A percentile compares a stretch with the other conserved stretches of the same genome.
Conservation (phyloP, 2,329 filamentous ascomycete species). For the Trichoderma brevicompactum region DNA sequence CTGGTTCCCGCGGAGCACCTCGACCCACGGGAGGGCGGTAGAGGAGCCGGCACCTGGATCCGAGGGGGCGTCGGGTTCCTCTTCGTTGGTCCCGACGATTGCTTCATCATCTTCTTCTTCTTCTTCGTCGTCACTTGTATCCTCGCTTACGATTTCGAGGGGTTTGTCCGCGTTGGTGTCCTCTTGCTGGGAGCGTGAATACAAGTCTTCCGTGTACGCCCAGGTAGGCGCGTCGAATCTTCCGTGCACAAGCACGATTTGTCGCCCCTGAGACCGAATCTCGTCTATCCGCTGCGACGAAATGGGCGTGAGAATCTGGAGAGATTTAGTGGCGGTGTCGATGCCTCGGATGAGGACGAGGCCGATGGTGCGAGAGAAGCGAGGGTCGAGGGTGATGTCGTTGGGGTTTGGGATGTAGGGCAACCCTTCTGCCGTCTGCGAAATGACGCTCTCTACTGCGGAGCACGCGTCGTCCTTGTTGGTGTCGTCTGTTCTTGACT, state of each 20-base stretch:
- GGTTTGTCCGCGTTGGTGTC: slow-evolving; percentile 37
- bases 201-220: slow-evolving; percentile 69
- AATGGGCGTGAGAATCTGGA: slow-evolving; percentile 71
- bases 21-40: slow-evolving; percentile 59
- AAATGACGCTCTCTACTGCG: slow-evolving; percentile 22
- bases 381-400: slow-evolving; percentile 63
- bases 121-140: slow-evolving; percentile 40
- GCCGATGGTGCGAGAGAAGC: slow-evolving; percentile 62
- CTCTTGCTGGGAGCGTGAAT: slow-evolving; percentile 43
- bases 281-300: slow-evolving; percentile 45
- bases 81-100: background rate
- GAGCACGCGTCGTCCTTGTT: slow-evolving; percentile 11
- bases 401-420: slow-evolving; percentile 64
- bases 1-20: slow-evolving; percentile 58
- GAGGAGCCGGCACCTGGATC: slow-evolving; percentile 18
- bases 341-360: slow-evolving; percentile 73
- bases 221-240: slow-evolving; percentile 71
- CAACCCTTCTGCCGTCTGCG: slow-evolving; percentile 53
- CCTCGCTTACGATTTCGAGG: slow-evolving; percentile 43
- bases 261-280: slow-evolving; percentile 48
- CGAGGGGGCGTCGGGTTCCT: background rate
- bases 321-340: slow-evolving; percentile 54
- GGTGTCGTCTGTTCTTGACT: slow-evolving; percentile 30
- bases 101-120: slow-evolving; percentile 24
- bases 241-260: slow-evolving; percentile 68